phyloP scores from a whole-genome alignment of 345 rosid genomes.

The Euclidium syriacum region DNA sequence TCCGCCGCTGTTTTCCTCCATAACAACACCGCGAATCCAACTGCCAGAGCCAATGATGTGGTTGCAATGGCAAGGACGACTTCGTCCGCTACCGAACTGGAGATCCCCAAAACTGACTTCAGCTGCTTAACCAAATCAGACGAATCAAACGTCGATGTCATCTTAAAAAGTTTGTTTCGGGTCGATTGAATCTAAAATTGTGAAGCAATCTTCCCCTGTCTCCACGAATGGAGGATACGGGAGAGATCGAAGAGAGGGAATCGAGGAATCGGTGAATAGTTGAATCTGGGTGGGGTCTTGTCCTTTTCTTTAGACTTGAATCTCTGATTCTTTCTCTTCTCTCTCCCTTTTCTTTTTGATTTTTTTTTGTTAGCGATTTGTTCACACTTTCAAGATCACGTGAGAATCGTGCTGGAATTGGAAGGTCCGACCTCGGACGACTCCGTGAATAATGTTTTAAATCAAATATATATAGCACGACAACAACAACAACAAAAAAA shows the following conservation, averaged over 20 bases:
- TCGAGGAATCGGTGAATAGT: slow-evolving; percentile 14
- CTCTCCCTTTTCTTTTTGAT: neutral
- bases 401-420: too few relatives aligned
- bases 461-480: too few relatives aligned
- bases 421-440: too few relatives aligned
- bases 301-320: slow-evolving; percentile 11
- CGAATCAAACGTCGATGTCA: slow-evolving; percentile 29
- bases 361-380: too few relatives aligned
- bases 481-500: too few relatives aligned
- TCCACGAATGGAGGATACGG: slow-evolving; percentile 9
- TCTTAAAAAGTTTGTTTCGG: slow-evolving; percentile 15
- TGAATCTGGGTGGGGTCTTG: slow-evolving; percentile 29
- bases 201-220: slow-evolving; percentile 1
- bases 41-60: slow-evolving; percentile 50
- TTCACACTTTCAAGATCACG: too few relatives aligned
- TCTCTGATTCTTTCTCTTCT: neutral
- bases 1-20: slow-evolving; percentile 51
- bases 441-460: too few relatives aligned
- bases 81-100: slow-evolving; percentile 46
- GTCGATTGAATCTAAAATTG: neutral
- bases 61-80: slow-evolving; percentile 39
- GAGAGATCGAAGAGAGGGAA: slow-evolving; percentile 16
- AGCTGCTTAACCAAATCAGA: slow-evolving; percentile 45
- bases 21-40: slow-evolving; percentile 47
- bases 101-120: slow-evolving; percentile 42